phyloP scores from a whole-genome alignment of 2,329 filamentous ascomycete genomes.

The Beauveria rudraprayagi region DNA sequence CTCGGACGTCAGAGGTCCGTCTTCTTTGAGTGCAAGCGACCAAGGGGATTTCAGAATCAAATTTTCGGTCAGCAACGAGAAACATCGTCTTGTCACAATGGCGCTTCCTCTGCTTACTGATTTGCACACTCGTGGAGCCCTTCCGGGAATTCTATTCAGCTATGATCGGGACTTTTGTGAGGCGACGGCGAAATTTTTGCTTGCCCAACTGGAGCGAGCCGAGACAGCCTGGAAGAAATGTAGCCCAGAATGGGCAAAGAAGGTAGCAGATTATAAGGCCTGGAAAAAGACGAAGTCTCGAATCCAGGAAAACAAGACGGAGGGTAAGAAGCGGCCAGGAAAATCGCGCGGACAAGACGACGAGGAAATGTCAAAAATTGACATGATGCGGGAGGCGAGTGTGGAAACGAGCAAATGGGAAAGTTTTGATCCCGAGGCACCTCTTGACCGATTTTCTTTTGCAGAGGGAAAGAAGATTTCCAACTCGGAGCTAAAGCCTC shows the following conservation, averaged over 20 bases:
- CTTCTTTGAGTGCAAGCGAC: not conserved
- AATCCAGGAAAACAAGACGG: slow-evolving; percentile 24
- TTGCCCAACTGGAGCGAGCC: slow-evolving; percentile 36
- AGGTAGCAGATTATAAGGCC: slow-evolving; percentile 42
- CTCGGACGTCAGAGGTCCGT: not conserved
- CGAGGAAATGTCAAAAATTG: slow-evolving; percentile 40
- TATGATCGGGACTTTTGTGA: slow-evolving; percentile 64
- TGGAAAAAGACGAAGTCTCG: slow-evolving; percentile 48
- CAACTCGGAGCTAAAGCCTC: slow-evolving; percentile 48
- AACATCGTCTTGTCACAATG: not conserved
- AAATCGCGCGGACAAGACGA: slow-evolving; percentile 34
- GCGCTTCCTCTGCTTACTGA: slow-evolving; percentile 48
- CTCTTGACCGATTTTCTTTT: slow-evolving; percentile 57
- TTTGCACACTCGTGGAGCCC: slow-evolving; percentile 53
- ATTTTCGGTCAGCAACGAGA: not conserved
- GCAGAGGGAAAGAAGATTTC: slow-evolving; percentile 53
- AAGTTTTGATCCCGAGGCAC: slow-evolving; percentile 59
- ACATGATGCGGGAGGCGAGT: slow-evolving; percentile 48
- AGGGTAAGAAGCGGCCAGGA: slow-evolving; percentile 23
- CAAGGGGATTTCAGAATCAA: not conserved
- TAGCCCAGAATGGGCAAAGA: slow-evolving; percentile 51
- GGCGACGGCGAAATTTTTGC: slow-evolving; percentile 41
- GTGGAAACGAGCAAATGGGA: slow-evolving; percentile 49
- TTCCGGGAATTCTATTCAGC: slow-evolving; percentile 71
- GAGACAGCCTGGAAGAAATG: slow-evolving; percentile 44